These are phyloP conservation scores for Yamagishiella unicocca DNA, from an alignment of 139 green algal species.

Conservation along the genomic window DNA sequence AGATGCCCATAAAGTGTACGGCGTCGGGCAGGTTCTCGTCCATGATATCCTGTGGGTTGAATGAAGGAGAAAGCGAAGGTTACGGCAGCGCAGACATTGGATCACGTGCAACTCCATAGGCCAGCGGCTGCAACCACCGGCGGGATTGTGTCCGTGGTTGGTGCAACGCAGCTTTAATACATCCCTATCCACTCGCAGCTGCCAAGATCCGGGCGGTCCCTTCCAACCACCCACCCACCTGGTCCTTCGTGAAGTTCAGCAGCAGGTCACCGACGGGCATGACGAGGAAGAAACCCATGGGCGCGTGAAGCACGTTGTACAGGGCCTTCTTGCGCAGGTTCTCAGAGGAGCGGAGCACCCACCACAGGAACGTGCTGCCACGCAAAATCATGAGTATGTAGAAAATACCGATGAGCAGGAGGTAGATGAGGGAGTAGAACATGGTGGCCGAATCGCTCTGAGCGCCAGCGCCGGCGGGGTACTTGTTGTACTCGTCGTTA, in stretches of 20 bases:
- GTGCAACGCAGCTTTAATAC: too few species aligned
- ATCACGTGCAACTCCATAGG: background rate
- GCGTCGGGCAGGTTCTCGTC: constrained; percentile 73
- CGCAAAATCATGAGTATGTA: constrained; percentile 72
- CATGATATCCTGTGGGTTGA: constrained; percentile 66
- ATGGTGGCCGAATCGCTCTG: constrained; percentile 15
- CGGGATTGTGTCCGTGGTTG: background rate
- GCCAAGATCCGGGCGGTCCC: background rate
- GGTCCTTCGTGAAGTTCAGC: constrained; percentile 73
- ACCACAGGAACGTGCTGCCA: constrained; percentile 62
- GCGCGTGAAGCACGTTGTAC: constrained; percentile 62
- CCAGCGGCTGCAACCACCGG: background rate
- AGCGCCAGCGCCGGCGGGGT: background rate
- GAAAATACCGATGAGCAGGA: constrained; percentile 51
- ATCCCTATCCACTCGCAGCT: too few species aligned
- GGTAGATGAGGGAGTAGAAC: constrained; percentile 67
- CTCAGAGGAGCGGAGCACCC: constrained; percentile 58
- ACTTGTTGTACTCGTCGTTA: constrained; percentile 35
- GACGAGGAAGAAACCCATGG: constrained; percentile 76
- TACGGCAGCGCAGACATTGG: background rate
- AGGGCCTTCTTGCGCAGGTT: constrained; percentile 18
- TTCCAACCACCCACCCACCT: background rate
- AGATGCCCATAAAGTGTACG: constrained; percentile 73
- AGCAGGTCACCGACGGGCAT: constrained; percentile 77
- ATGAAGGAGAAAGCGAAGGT: background rate